Conservation (phyloP, 2,329 filamentous ascomycete species). For the Dothidotthia symphoricarpi region DNA sequence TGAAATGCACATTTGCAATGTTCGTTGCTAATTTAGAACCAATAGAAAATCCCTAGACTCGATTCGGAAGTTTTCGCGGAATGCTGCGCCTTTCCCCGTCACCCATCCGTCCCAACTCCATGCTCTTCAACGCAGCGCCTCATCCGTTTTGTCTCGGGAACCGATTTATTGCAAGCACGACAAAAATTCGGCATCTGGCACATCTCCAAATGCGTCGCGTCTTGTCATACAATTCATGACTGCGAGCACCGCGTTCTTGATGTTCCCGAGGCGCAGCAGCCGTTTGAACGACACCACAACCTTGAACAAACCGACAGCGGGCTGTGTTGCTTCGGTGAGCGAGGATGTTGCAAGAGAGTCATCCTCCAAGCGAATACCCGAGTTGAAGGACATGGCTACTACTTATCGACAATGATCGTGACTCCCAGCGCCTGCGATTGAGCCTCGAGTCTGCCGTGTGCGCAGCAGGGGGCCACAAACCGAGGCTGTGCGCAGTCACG, state of each 20-base stretch:
- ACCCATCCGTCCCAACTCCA: conserved; percentile 8
- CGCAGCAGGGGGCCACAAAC: conserved; percentile 17
- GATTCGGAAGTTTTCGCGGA: conserved; percentile 4
- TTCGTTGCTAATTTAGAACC: conserved; percentile 1
- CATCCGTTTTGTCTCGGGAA: conserved; percentile 20
- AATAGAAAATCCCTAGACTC: conserved; percentile 6
- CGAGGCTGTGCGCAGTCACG: conserved; percentile 32
- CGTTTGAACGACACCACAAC: conserved; percentile 5
- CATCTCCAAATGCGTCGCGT: too few relatives aligned
- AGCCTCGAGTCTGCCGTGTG: conserved; percentile 32
- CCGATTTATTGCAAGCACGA: not conserved
- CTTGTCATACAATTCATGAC: not conserved
- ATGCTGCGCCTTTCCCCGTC: conserved; percentile 13
- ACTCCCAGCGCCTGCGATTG: conserved; percentile 11
- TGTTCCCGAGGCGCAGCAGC: conserved; percentile 24
- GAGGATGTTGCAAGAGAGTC: conserved; percentile 18
- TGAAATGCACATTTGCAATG: too few relatives aligned
- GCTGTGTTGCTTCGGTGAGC: conserved; percentile 35
- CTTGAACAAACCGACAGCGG: conserved; percentile 16
- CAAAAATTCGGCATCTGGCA: not conserved
- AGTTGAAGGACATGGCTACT: conserved; percentile 24
- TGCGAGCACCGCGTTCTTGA: conserved; percentile 1
- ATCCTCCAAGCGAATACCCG: conserved; percentile 11
- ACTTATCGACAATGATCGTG: conserved; percentile 25
- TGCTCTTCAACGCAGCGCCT: conserved; percentile 14